Evolutionary conservation across 2,329 filamentous ascomycete species (phyloP), one percentile per base, ranked within the genome.

Genomic region (Pleoardoris graminearum): DNA sequence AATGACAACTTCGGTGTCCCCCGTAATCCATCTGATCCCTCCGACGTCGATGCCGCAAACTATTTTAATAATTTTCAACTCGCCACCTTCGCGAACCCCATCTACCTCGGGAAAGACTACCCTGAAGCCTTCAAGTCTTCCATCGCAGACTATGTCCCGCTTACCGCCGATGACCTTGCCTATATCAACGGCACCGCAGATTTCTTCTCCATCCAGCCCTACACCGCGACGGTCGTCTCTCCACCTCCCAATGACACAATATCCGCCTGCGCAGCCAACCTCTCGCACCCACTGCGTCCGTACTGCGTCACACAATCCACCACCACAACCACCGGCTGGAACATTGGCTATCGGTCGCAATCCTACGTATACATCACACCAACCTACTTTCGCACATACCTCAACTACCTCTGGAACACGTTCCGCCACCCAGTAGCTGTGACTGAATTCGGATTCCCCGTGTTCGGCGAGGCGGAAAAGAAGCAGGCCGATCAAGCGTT

Each of bases 301-400:
- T 79, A 79, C 54, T 86, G 83, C 57, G 80, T 82, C 1, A 76
- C 74, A 0, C 76, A 80, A 51, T 76, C 75, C 10, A 78, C 71
- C 0, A 57, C 66, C 1, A 80, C 80, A 33, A 66, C 73, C 1
- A 77, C 77, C 25, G 82, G 82, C 2, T 86, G 83, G 83, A 74
- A 81, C 58, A 81, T 85, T 43, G 83, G 83, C 17, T 83, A 84
- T 55, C 73, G 76, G 11, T 83, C 80, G 2, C 72, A 82, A 29
- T 75, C 75, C 2, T 83, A 84, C 60, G 78, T 82, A n/a, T 84
- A 85, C 67, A 79, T 81, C 29, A 81, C 84, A 0, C 84, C 83
- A 0, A 76, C 75, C 2, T 85, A 83, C 58, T 76, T 87, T n/a
- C 77, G 81, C 47, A 76, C 74, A 48, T 80, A 82, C 55, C 73